These are phyloP conservation scores for Bjerkandera adusta DNA, from an alignment of 1,284 basidiomycete genomes.

Conservation along the genomic window DNA sequence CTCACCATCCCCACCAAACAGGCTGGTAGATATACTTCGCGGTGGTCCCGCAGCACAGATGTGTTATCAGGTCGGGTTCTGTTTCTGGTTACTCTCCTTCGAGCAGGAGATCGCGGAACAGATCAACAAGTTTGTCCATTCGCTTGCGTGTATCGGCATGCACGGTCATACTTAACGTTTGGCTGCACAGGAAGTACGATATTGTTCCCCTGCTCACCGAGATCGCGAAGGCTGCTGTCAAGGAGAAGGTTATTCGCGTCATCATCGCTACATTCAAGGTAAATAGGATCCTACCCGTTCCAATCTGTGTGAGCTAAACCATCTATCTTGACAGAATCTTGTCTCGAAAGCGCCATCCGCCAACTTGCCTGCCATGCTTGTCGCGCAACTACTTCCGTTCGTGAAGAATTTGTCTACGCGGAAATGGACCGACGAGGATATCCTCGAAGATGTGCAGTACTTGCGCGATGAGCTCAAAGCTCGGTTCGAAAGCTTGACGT, in stretches of 20 bases:
- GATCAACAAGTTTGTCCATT: slow-evolving; percentile 40
- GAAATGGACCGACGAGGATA: slow-evolving; percentile 95
- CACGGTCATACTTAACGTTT: neutral
- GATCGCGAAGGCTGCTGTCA: slow-evolving; percentile 87
- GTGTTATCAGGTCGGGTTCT: slow-evolving; percentile 91
- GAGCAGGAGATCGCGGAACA: slow-evolving; percentile 82
- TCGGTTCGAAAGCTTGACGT: slow-evolving; percentile 89
- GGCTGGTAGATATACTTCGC: slow-evolving; percentile 77
- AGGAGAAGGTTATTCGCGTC: slow-evolving; percentile 98
- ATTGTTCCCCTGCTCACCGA: slow-evolving; percentile 86
- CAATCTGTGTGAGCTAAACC: neutral
- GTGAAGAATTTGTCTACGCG: slow-evolving; percentile 80
- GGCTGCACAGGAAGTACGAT: slow-evolving; percentile 71
- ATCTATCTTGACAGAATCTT: slow-evolving; percentile 63
- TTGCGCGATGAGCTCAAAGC: slow-evolving; percentile 79
- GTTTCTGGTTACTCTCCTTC: slow-evolving; percentile 94
- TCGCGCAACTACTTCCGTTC: slow-evolving; percentile 84
- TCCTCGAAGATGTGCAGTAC: slow-evolving; percentile 88
- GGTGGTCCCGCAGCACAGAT: slow-evolving; percentile 84
- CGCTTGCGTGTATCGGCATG: neutral
- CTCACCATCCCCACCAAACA: slow-evolving; percentile 35
- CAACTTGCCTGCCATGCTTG: slow-evolving; percentile 92
- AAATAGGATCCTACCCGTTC: slow-evolving; percentile 24
- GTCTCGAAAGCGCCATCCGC: slow-evolving; percentile 77
- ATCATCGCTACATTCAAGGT: slow-evolving; percentile 91